Evolutionary conservation across 352 stramenopile genomes (phyloP).

Genomic region (Aphanomyces invadans): DNA sequence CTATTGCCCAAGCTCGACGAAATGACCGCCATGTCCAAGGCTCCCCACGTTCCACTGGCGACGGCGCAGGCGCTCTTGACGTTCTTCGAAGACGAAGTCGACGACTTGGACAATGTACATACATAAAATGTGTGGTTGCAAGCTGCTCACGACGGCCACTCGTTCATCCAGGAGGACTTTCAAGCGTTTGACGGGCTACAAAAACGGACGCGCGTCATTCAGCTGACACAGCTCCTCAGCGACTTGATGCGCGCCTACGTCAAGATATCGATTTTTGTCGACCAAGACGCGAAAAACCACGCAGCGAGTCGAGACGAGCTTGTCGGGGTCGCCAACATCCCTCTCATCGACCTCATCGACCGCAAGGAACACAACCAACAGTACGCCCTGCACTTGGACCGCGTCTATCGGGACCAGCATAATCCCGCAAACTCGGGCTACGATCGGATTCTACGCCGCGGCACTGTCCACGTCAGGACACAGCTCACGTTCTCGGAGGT

Average conservation of each 20-base stretch:
- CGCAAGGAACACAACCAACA: conserved; percentile 45
- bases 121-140: neutral
- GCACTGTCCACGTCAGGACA: conserved; percentile 41
- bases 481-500: conserved; percentile 44
- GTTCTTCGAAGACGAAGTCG: conserved; percentile 62
- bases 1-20: conserved; percentile 53
- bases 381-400: conserved; percentile 38
- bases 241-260: conserved; percentile 53
- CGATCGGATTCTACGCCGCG: conserved; percentile 21
- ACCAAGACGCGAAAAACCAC: conserved; percentile 30
- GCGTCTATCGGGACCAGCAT: neutral
- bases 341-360: conserved; percentile 60
- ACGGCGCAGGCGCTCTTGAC: conserved; percentile 36
- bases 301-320: conserved; percentile 37
- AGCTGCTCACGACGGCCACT: neutral
- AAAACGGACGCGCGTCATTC: conserved; percentile 44
- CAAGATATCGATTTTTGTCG: conserved; percentile 45
- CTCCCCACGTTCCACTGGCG: conserved; percentile 32
- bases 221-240: conserved; percentile 49
- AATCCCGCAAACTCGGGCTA: neutral
- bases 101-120: conserved; percentile 39
- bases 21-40: conserved; percentile 36
- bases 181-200: conserved; percentile 41
- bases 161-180: conserved; percentile 33
- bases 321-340: conserved; percentile 50